Base-by-base conservation (phyloP, 75 land plant genomes). In the Sequoiadendron giganteum region DNA sequence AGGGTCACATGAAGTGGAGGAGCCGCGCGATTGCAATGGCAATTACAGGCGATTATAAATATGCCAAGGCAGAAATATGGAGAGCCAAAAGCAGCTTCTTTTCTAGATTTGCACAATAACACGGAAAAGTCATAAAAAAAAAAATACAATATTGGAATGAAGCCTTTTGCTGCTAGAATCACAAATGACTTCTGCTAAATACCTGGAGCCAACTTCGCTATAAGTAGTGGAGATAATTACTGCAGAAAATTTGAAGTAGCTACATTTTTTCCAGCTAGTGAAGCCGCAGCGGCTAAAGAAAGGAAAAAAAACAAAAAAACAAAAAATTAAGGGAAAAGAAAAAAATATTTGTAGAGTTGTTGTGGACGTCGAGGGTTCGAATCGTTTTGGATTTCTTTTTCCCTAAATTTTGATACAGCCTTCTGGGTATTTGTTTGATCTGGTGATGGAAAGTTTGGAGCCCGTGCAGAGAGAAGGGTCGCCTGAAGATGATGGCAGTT, bases 401-500 rank as follows among this genome's bases (percentile, higher is more conserved):
- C 72, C 72, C 72, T 6, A 5, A 6, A 5, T 72, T 30, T 75
- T 1, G 38, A 34, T 32, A 65, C 6, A 65, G 10, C n/a, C 30
- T 1, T 34, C 14, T 34, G 38, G 77, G n/a, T 32, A 13, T 34
- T 10, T 34, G 13, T 75, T 75, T 75, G 77, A 34, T 75, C 77
- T 4, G 38, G 77, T 75, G 28, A 75, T 75, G 77, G 77, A 75
- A 34, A 32, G 38, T 11, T 32, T 34, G 15, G 36, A 75, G 38
- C 30, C n/a, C 34, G 61, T 55, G 48, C 68, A 43, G 30, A 42
- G 55, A 13, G 90, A 85, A 3, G 89, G 85, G 0, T 18, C 86
- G 5, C 39, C 77, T 16, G 80, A 86, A 56, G 93, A 90, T 48
- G 91, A 90, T 21, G 90, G 81, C 14, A 47, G 40, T 55, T 82